A percentile compares a stretch with the other conserved stretches of the same genome.
phyloP scores from a whole-genome alignment of 2,329 filamentous ascomycete genomes.

The Zasmidium angulare region DNA sequence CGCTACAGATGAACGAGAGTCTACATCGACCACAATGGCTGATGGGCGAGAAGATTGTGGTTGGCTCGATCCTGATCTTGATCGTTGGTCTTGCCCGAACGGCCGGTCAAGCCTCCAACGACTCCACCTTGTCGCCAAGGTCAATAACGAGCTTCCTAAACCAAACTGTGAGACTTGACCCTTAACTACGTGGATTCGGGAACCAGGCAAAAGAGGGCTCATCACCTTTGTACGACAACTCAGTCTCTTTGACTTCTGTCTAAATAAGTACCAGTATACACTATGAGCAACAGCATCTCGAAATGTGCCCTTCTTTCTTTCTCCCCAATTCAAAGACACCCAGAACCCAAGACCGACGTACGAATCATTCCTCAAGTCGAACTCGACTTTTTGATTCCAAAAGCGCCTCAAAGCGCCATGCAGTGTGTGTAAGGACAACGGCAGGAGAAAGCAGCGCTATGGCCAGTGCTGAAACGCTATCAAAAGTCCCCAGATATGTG shows the following conservation, averaged over 20 bases:
- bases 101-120: neutral
- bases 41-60: neutral
- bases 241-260: neutral
- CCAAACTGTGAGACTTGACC: no score
- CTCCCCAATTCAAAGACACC: neutral
- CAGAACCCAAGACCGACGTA: neutral
- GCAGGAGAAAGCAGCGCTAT: neutral
- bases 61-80: neutral
- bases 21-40: no score
- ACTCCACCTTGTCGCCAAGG: no score
- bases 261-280: neutral
- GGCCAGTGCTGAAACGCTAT: constrained; percentile 16
- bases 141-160: no score
- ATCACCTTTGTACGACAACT: neutral
- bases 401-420: neutral
- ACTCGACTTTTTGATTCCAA: neutral
- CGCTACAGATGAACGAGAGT: no score
- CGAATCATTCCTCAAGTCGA: neutral
- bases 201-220: no score
- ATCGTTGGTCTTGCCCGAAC: neutral
- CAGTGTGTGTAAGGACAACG: neutral
- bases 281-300: neutral
- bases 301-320: neutral
- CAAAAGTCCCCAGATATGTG: no score
- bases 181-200: no score